A percentile compares a stretch with the other conserved stretches of the same genome.
phyloP scores from a whole-genome alignment of 1,284 basidiomycete genomes.

The Austroboletus rostrupii region DNA sequence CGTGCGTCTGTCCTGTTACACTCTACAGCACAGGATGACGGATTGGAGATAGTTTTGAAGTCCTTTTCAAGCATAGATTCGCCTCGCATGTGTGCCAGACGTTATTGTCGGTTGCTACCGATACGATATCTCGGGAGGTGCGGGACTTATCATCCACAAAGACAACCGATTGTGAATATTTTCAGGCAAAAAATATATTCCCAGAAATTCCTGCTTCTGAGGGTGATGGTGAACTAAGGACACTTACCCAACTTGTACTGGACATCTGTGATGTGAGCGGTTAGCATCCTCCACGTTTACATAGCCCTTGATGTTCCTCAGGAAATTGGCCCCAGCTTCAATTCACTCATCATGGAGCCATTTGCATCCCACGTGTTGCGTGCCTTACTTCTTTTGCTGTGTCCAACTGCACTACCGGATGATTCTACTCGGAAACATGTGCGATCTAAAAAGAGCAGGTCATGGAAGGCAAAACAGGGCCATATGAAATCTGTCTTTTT shows the following conservation, averaged over 20 bases:
- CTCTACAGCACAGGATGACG: conserved; percentile 3
- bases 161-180: neutral
- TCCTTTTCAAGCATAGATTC: conserved; percentile 76
- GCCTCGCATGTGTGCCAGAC: conserved; percentile 93
- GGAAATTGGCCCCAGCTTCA: conserved; percentile 67
- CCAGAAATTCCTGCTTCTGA: conserved; percentile 48
- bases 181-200: conserved; percentile 59
- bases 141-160: neutral
- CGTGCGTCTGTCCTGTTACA: conserved; percentile 51
- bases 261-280: conserved; percentile 62
- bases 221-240: conserved; percentile 66
- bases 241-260: conserved; percentile 64
- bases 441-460: conserved; percentile 73
- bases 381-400: conserved; percentile 72
- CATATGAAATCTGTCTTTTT: conserved; percentile 69
- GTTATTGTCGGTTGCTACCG: conserved; percentile 66
- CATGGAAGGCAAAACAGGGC: conserved; percentile 74
- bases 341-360: conserved; percentile 70
- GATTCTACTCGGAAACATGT: conserved; percentile 38
- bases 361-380: conserved; percentile 88
- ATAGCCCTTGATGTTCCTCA: conserved; percentile 30
- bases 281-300: conserved; percentile 3
- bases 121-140: conserved; percentile 82
- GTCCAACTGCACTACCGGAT: conserved; percentile 45
- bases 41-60: conserved; percentile 50